Evolutionary conservation across 345 rosid genomes (phyloP).

Genomic region (Adansonia digitata): DNA sequence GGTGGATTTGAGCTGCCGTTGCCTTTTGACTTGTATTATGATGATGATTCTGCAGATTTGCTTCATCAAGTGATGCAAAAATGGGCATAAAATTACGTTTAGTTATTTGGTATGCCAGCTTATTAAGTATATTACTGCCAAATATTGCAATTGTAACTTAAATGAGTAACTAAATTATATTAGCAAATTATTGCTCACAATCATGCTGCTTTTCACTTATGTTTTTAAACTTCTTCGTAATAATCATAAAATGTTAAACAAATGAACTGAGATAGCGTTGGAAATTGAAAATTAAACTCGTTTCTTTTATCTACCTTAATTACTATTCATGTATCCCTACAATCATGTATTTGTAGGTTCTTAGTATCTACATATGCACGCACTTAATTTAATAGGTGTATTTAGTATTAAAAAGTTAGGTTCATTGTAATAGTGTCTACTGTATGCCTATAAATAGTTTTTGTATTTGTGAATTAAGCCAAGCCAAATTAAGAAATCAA

Average conservation of each 20-base stretch:
- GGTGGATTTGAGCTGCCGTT: not conserved
- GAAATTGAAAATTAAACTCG: too few species aligned
- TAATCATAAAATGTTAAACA: not conserved
- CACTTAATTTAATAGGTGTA: too few species aligned
- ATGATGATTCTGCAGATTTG: not conserved
- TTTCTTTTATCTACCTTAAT: too few species aligned
- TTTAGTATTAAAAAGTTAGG: too few species aligned
- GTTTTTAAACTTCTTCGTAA: not conserved
- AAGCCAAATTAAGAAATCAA: too few species aligned
- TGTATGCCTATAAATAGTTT: too few species aligned
- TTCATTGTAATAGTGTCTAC: too few species aligned
- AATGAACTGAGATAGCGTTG: too few species aligned
- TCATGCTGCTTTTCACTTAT: not conserved
- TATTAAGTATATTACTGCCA: not conserved
- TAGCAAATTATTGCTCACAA: not conserved
- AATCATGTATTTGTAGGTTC: too few species aligned
- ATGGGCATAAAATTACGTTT: not conserved
- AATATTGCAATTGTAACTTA: not conserved
- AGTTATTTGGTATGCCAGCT: not conserved
- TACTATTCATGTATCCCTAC: too few species aligned
- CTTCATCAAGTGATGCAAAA: slow-evolving; percentile 12
- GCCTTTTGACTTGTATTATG: not conserved
- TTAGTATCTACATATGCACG: too few species aligned
- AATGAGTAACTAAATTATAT: not conserved
- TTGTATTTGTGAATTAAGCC: too few species aligned